phyloP scores from a whole-genome alignment of 805 yeast species.

The Schizosaccharomyces cryophilus region DNA sequence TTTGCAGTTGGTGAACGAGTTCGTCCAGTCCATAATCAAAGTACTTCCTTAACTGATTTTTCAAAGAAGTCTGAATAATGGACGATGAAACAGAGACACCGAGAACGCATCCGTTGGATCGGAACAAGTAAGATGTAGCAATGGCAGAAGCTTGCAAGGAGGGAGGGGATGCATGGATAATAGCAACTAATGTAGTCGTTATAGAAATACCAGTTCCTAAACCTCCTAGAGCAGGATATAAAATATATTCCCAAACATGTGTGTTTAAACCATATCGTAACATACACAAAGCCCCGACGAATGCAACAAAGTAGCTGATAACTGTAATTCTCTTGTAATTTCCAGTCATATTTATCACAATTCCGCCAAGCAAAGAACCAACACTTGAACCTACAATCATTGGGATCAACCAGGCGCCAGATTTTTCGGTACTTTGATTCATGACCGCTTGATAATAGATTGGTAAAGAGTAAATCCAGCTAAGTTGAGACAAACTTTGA shows the following conservation, averaged over 20 bases:
- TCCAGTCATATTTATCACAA: slow-evolving; percentile 42
- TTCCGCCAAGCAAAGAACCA: slow-evolving; percentile 46
- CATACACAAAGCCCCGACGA: neutral
- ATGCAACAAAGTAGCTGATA: slow-evolving; percentile 3
- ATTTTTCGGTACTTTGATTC: slow-evolving; percentile 27
- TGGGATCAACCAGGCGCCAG: slow-evolving; percentile 25
- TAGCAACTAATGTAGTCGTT: slow-evolving; percentile 34
- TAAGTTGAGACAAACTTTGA: slow-evolving; percentile 39
- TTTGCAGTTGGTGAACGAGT: neutral
- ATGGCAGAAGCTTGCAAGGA: slow-evolving; percentile 48
- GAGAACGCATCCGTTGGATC: slow-evolving; percentile 45
- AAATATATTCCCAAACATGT: neutral
- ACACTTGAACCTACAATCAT: slow-evolving; percentile 42
- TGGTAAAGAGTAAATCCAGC: slow-evolving; percentile 45
- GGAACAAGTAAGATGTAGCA: slow-evolving; percentile 47
- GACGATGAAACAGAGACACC: slow-evolving; percentile 39
- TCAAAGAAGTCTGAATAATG: slow-evolving; percentile 24
- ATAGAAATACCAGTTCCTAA: slow-evolving; percentile 30
- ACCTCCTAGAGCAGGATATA: slow-evolving; percentile 23
- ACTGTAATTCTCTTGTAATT: slow-evolving; percentile 8
- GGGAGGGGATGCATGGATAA: slow-evolving; percentile 36
- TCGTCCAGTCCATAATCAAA: neutral
- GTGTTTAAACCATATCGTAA: neutral
- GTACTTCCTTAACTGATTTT: neutral
- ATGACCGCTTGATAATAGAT: slow-evolving; percentile 35